phyloP scores from a whole-genome alignment of 768 basidiomycete genomes.

The Dictyophora rubrovolvata region DNA sequence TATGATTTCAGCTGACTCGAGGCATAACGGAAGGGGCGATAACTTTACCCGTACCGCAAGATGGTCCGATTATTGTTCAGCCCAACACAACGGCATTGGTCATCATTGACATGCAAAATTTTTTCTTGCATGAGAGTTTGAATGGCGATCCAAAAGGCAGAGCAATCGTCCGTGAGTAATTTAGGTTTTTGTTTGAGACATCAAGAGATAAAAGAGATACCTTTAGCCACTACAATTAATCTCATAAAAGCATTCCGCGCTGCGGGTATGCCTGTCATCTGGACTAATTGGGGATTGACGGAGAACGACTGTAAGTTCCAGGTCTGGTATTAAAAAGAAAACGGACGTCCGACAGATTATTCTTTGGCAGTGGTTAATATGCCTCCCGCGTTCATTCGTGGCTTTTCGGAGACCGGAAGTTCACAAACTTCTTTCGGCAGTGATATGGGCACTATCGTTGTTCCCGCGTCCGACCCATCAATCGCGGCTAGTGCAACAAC shows the following conservation, averaged over 20 bases:
- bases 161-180: not conserved
- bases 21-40: not conserved
- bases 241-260: not conserved
- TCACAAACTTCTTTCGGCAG: not conserved
- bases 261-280: not conserved
- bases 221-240: not conserved
- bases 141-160: not conserved
- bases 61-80: not conserved
- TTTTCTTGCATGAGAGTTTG: not conserved
- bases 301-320: not conserved
- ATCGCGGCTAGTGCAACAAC: not conserved
- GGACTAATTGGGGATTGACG: not conserved
- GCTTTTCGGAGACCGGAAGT: not conserved
- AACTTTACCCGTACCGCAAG: not conserved
- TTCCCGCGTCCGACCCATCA: not conserved
- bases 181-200: not conserved
- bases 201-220: not conserved
- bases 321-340: not conserved
- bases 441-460: not conserved
- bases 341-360: not conserved
- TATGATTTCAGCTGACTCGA: not conserved
- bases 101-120: slow-evolving; percentile 5
- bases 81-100: not conserved
- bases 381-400: slow-evolving; percentile 1
- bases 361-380: not conserved